phyloP scores from a whole-genome alignment of 805 yeast genomes.

The Diddensiella caesifluorescens region DNA sequence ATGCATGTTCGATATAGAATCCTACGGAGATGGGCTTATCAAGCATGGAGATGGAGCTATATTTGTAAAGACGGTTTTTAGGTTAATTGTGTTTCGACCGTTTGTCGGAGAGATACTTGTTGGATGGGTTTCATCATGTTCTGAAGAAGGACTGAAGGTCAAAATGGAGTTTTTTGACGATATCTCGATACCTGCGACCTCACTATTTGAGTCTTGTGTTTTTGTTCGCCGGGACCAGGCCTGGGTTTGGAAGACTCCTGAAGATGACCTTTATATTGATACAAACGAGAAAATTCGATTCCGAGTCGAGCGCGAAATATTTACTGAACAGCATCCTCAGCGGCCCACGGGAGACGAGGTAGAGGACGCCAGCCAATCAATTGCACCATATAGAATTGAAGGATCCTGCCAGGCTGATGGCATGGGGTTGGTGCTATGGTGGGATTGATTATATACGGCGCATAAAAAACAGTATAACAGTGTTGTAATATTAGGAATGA shows the following conservation, averaged over 20 bases:
- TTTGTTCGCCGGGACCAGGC: conserved; percentile 73
- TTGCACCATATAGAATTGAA: conserved; percentile 77
- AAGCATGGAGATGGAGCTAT: conserved; percentile 94
- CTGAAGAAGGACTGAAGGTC: conserved; percentile 80
- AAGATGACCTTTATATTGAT: conserved; percentile 74
- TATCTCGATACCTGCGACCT: conserved; percentile 76
- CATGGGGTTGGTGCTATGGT: conserved; percentile 95
- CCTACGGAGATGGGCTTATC: conserved; percentile 81
- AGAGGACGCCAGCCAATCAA: conserved; percentile 10
- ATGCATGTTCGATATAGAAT: conserved; percentile 74
- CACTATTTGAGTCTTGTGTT: conserved; percentile 72
- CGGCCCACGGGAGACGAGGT: conserved; percentile 41
- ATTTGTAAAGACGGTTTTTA: conserved; percentile 61
- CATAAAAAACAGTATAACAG: neutral
- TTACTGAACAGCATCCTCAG: conserved; percentile 76
- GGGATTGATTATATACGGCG: conserved; percentile 67
- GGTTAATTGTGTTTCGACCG: conserved; percentile 84
- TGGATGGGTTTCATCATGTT: conserved; percentile 89
- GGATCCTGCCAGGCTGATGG: conserved; percentile 96
- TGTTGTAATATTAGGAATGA: conserved; percentile 1
- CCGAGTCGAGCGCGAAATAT: conserved; percentile 83
- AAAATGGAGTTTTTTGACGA: conserved; percentile 88
- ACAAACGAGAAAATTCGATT: conserved; percentile 87
- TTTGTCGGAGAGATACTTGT: conserved; percentile 88
- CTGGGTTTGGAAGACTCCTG: conserved; percentile 79